A percentile compares a stretch with the other conserved stretches of the same genome.
These are phyloP conservation scores for Fagus crenata DNA, from an alignment of 306 rosid genomes.

Conservation along the genomic window DNA sequence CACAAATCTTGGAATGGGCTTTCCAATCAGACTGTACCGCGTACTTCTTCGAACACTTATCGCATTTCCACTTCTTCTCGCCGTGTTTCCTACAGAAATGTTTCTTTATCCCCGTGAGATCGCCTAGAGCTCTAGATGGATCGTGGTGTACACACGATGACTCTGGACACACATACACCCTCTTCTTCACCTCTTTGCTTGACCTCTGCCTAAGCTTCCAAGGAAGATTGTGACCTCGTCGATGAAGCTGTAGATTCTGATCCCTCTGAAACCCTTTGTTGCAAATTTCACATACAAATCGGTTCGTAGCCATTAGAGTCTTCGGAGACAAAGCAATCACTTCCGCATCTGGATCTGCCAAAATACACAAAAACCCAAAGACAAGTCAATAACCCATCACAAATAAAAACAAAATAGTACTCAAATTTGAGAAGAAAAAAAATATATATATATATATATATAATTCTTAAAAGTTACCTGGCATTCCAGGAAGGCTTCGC, in stretches of 20 bases:
- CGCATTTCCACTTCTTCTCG: conserved; percentile 98
- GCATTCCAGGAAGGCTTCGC: conserved; percentile 93
- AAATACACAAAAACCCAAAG: neutral
- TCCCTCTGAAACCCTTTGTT: conserved; percentile 94
- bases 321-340: conserved; percentile 90
- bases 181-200: conserved; percentile 73
- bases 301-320: conserved; percentile 76
- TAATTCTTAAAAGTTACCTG: conserved; percentile 45
- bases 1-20: conserved; percentile 89
- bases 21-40: conserved; percentile 99
- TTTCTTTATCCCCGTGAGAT: conserved; percentile 87
- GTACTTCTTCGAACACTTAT: conserved; percentile 84
- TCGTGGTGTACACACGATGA: conserved; percentile 82
- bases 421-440: neutral
- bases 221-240: conserved; percentile 89
- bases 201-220: conserved; percentile 90
- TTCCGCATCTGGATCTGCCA: conserved; percentile 89
- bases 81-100: conserved; percentile 94
- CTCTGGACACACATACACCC: conserved; percentile 93
- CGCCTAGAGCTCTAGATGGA: conserved; percentile 86
- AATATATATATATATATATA: neutral
- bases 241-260: conserved; percentile 92
- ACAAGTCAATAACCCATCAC: neutral
- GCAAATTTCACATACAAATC: conserved; percentile 92
- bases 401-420: neutral